A percentile compares a stretch with the other conserved stretches of the same genome.
These are phyloP conservation scores for Ustilago tritici DNA, from an alignment of 1,284 basidiomycete species.

Conservation along the genomic window DNA sequence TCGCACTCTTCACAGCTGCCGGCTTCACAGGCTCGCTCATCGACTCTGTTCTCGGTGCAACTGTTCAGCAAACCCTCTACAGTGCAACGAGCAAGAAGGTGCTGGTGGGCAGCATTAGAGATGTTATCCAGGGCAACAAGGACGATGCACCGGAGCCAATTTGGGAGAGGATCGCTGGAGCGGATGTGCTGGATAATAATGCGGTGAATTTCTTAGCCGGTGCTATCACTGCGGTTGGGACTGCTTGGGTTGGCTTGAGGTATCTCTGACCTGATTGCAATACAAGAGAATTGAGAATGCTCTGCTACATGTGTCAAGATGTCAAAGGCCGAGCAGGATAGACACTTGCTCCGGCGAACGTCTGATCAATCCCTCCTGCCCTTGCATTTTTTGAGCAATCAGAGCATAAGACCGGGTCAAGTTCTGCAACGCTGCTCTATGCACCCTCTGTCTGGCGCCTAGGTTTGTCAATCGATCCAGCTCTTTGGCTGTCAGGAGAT, in stretches of 20 bases:
- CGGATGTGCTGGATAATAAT: conserved; percentile 82
- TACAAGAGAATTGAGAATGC: background rate
- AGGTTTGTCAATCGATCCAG: conserved; percentile 35
- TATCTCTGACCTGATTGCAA: conserved; percentile 19
- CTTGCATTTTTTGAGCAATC: conserved; percentile 27
- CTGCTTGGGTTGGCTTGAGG: conserved; percentile 30
- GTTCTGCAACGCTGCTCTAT: conserved; percentile 26
- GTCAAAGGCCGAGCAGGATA: conserved; percentile 48
- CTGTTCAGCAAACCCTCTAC: conserved; percentile 84
- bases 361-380: conserved; percentile 24
- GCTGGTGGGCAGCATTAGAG: conserved; percentile 69
- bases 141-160: conserved; percentile 61
- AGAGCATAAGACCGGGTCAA: conserved; percentile 36
- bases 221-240: conserved; percentile 23
- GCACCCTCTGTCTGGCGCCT: conserved; percentile 28
- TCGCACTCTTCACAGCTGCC: conserved; percentile 70
- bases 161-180: conserved; percentile 77
- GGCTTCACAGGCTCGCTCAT: conserved; percentile 74
- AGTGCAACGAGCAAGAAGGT: conserved; percentile 77
- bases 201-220: conserved; percentile 61
- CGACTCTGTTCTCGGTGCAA: conserved; percentile 79
- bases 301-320: background rate
- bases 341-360: conserved; percentile 37
- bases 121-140: conserved; percentile 13
- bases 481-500: conserved; percentile 39